Conservation (phyloP, 768 basidiomycete species). For the Wakefieldia striispora region DNA sequence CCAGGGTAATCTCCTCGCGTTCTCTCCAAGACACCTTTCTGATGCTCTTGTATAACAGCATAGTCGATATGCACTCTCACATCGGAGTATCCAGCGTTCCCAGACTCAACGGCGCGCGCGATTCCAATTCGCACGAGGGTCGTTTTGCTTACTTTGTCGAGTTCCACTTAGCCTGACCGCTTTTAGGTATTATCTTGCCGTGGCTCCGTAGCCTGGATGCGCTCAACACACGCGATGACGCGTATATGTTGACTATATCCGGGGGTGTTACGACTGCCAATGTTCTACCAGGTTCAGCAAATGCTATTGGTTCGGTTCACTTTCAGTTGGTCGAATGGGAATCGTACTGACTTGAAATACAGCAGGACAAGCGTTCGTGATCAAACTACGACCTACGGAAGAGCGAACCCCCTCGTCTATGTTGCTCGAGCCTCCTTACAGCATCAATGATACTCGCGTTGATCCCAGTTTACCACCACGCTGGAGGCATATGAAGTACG, state of each 20-base stretch:
- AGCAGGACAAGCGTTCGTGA: slow-evolving; percentile 51
- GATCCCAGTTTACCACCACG: slow-evolving; percentile 19
- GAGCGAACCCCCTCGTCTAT: slow-evolving; percentile 46
- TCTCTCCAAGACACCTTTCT: slow-evolving; percentile 35
- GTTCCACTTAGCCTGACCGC: no score
- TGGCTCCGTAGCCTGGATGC: slow-evolving; percentile 53
- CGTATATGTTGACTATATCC: slow-evolving; percentile 39
- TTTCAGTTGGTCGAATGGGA: no score
- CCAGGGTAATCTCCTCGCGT: slow-evolving; percentile 50
- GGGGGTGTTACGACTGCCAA: slow-evolving; percentile 50
- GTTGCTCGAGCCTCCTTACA: slow-evolving; percentile 50
- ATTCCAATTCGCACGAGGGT: no score
- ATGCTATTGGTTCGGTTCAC: slow-evolving; percentile 16
- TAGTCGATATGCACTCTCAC: slow-evolving; percentile 50
- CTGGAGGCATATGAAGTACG: slow-evolving; percentile 31
- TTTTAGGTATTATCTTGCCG: slow-evolving; percentile 60
- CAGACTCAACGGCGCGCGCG: slow-evolving; percentile 24
- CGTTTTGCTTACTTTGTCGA: no score
- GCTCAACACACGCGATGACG: slow-evolving; percentile 44
- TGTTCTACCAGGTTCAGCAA: slow-evolving; percentile 46
- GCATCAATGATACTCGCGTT: slow-evolving; percentile 29
- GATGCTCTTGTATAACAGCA: slow-evolving; percentile 29
- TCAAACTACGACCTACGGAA: slow-evolving; percentile 48
- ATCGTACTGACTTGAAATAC: neutral
- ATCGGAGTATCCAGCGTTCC: slow-evolving; percentile 41